Conservation (phyloP, 257 asterid genomes). For the Scutellaria galericulata region DNA sequence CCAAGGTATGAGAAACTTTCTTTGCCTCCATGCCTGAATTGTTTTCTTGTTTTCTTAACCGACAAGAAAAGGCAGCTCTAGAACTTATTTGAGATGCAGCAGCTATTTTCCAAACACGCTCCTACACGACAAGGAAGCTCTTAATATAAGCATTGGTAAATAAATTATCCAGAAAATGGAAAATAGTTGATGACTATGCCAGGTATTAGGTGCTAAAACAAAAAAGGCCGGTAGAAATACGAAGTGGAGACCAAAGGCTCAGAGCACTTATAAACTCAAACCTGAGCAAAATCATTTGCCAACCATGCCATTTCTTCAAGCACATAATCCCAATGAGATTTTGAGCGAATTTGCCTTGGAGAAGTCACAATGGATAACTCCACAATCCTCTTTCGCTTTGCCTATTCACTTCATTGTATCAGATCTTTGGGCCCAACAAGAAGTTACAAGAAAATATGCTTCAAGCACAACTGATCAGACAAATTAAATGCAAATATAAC, state of each 20-base stretch:
- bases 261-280: conserved; percentile 37
- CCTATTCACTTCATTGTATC: conserved; percentile 63
- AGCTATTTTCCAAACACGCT: conserved; percentile 86
- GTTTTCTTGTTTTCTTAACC: conserved; percentile 52
- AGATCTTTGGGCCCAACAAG: conserved; percentile 46
- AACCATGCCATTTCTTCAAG: conserved; percentile 98
- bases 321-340: conserved; percentile 90
- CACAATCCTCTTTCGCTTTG: conserved; percentile 73
- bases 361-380: conserved; percentile 61
- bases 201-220: conserved; percentile 4
- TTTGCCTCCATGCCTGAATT: conserved; percentile 53
- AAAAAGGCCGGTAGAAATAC: conserved; percentile 20
- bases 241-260: conserved; percentile 26
- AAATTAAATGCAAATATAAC: conserved; percentile 35
- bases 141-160: conserved; percentile 23
- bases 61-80: conserved; percentile 60
- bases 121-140: conserved; percentile 51
- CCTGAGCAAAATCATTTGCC: conserved; percentile 99
- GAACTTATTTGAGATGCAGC: conserved; percentile 69
- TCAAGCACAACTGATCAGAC: conserved; percentile 28
- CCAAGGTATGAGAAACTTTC: conserved; percentile 68
- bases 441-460: conserved; percentile 32
- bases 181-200: conserved; percentile 5
- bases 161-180: conserved; percentile 19
- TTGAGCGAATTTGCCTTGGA: conserved; percentile 47